Evolutionary conservation across 176 grass and related monocot genomes (phyloP).

Genomic region (Metroxylon sagu): DNA sequence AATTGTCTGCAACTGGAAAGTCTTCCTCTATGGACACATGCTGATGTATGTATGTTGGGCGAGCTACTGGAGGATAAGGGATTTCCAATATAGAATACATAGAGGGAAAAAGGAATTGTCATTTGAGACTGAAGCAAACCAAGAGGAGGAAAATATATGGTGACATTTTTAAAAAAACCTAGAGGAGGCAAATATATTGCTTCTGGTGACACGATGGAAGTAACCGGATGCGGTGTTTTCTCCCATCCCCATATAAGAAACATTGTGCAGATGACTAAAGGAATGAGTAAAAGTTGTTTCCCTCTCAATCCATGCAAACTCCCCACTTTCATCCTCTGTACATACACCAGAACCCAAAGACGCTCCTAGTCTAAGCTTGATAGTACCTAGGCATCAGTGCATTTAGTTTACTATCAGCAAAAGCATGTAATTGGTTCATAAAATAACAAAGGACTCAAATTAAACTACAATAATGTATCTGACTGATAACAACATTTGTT

Average conservation of each 20-base stretch:
- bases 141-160: conserved; percentile 7
- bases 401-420: too few relatives aligned
- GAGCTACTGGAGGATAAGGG: conserved; percentile 13
- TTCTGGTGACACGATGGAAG: conserved; percentile 41
- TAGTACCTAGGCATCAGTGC: too few relatives aligned
- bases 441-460: too few relatives aligned
- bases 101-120: conserved; percentile 15
- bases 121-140: conserved; percentile 18
- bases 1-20: conserved; percentile 43
- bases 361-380: too few relatives aligned
- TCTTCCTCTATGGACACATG: conserved; percentile 69
- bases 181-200: conserved; percentile 41
- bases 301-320: conserved; percentile 70
- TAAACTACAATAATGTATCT: too few relatives aligned
- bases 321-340: conserved; percentile 71
- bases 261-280: conserved; percentile 50
- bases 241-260: conserved; percentile 97
- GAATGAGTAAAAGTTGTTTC: conserved; percentile 64
- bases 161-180: not conserved
- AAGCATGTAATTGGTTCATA: too few relatives aligned
- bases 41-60: conserved; percentile 36
- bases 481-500: too few relatives aligned
- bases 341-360: not conserved
- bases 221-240: conserved; percentile 35
- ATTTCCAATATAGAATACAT: not conserved